Evolutionary conservation across 169 alveolate genomes (phyloP).

Genomic region (Blepharisma undulans): DNA sequence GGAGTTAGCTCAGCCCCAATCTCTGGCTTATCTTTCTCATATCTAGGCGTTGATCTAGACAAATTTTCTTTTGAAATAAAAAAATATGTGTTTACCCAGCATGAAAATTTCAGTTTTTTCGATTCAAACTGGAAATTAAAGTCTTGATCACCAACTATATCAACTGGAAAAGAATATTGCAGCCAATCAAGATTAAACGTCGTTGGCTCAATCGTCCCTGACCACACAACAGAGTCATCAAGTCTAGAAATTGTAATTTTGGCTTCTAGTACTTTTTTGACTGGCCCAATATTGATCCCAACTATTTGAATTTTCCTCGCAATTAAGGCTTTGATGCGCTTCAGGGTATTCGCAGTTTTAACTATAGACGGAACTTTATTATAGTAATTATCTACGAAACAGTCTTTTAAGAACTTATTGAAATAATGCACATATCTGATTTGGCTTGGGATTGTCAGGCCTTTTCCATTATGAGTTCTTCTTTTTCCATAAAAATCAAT

Average conservation of each 20-base stretch:
- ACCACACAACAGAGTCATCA: neutral
- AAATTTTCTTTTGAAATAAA: neutral
- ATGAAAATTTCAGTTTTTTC: neutral
- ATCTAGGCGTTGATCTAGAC: neutral
- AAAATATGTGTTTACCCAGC: conserved; percentile 13
- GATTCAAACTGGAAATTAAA: neutral
- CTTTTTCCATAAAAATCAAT: conserved; percentile 62
- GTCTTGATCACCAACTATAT: neutral
- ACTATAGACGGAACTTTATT: neutral
- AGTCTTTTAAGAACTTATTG: conserved; percentile 49
- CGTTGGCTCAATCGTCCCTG: neutral
- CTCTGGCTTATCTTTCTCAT: neutral
- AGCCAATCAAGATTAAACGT: neutral
- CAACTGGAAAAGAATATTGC: neutral
- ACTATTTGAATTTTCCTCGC: neutral
- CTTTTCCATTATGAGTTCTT: conserved; percentile 61
- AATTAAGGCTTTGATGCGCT: neutral
- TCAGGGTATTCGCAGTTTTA: neutral
- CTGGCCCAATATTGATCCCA: conserved; percentile 5
- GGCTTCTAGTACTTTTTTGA: neutral
- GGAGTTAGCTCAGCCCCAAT: neutral
- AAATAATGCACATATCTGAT: conserved; percentile 59
- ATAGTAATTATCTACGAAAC: neutral
- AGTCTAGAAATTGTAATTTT: neutral
- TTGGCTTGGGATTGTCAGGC: conserved; percentile 60